phyloP scores from a whole-genome alignment of 2,329 filamentous ascomycete genomes.

The Lasiodiplodia citricola region DNA sequence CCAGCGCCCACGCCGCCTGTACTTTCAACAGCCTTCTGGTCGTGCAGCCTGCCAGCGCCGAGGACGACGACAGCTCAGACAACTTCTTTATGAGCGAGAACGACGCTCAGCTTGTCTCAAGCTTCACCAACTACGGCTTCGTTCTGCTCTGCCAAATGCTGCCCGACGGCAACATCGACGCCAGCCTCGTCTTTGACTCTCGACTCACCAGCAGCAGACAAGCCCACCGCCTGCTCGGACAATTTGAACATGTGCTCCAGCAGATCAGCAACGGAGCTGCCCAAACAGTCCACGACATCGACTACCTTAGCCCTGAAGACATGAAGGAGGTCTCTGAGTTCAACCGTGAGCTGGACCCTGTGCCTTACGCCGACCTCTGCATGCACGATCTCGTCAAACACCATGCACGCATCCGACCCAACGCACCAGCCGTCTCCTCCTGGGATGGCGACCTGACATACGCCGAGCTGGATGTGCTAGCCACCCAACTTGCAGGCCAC shows the following conservation, averaged over 20 bases:
- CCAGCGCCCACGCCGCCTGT: slow-evolving; percentile 39
- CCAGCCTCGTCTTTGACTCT: background rate
- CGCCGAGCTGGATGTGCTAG: slow-evolving; percentile 47
- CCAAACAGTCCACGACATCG: background rate
- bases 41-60: slow-evolving; percentile 5
- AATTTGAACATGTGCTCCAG: background rate
- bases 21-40: slow-evolving; percentile 18
- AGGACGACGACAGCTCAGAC: background rate
- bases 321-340: background rate
- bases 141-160: slow-evolving; percentile 2
- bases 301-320: background rate
- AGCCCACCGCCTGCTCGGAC: background rate
- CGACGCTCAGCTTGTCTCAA: slow-evolving; percentile 28
- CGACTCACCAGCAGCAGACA: background rate
- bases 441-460: slow-evolving; percentile 60
- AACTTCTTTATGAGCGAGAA: slow-evolving; percentile 22
- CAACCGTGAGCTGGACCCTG: background rate
- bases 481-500: slow-evolving; percentile 45
- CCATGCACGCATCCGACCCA: slow-evolving; percentile 50
- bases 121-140: slow-evolving; percentile 1
- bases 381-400: slow-evolving; percentile 51
- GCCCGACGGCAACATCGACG: background rate
- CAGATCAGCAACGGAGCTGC: background rate
- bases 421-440: slow-evolving; percentile 54
- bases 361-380: background rate